Evolutionary conservation across 1,284 basidiomycete genomes (phyloP).

Genomic region (Ceratobasidium sp.): DNA sequence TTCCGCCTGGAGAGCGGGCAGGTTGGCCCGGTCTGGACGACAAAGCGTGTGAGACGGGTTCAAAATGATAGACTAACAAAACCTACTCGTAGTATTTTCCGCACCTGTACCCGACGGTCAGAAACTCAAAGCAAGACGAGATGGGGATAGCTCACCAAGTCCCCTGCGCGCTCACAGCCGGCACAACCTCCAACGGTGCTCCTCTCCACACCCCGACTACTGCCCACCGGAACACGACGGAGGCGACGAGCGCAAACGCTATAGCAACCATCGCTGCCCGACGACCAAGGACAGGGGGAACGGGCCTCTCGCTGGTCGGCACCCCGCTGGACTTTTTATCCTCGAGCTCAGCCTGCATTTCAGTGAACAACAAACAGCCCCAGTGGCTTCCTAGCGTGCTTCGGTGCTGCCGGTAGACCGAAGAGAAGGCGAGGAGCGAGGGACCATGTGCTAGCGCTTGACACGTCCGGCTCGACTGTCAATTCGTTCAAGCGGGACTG

Average conservation of each 20-base stretch:
- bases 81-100: conserved; percentile 43
- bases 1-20: conserved; percentile 28
- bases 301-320: neutral
- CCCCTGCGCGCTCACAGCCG: conserved; percentile 4
- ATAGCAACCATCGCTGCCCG: conserved; percentile 37
- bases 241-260: conserved; percentile 34
- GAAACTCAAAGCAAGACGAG: neutral
- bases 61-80: neutral
- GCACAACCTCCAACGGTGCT: conserved; percentile 29
- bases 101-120: conserved; percentile 28
- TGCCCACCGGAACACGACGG: conserved; percentile 32
- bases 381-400: conserved; percentile 4
- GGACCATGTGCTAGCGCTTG: conserved; percentile 33
- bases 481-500: no score
- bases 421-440: conserved; percentile 28
- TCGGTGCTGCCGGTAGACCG: conserved; percentile 1
- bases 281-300: conserved; percentile 6
- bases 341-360: neutral
- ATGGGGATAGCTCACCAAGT: conserved; percentile 11
- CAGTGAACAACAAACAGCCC: neutral
- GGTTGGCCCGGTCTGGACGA: conserved; percentile 16
- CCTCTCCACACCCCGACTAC: conserved; percentile 32
- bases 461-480: neutral
- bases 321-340: conserved; percentile 20
- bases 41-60: neutral